These are phyloP conservation scores for Apophysomyces variabilis DNA, from an alignment of 371 early-diverging fungal genomes.

Conservation along the genomic window DNA sequence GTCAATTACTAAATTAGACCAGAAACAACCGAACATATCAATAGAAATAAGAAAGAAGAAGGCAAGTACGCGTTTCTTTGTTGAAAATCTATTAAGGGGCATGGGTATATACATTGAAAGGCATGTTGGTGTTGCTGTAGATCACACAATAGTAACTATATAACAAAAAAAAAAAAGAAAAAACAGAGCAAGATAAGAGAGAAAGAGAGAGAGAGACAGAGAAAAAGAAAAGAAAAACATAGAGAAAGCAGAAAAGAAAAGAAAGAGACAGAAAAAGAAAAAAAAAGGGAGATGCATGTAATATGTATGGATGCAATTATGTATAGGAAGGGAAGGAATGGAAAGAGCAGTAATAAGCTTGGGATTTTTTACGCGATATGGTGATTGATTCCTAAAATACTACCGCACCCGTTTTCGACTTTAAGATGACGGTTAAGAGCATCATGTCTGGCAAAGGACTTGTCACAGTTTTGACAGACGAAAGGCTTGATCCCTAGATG, in stretches of 20 bases:
- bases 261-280: neutral
- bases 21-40: no score
- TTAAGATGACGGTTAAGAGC: slow-evolving; percentile 74
- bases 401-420: slow-evolving; percentile 63
- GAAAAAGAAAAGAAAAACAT: neutral
- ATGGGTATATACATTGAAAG: slow-evolving; percentile 6
- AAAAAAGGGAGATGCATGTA: neutral
- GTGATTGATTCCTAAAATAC: neutral
- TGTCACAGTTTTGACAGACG: slow-evolving; percentile 56
- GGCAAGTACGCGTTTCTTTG: neutral
- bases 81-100: neutral
- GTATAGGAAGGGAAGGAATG: neutral
- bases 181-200: neutral
- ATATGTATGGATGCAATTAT: slow-evolving; percentile 9
- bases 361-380: slow-evolving; percentile 8
- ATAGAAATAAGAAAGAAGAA: neutral
- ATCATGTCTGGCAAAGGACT: slow-evolving; percentile 66
- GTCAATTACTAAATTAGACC: neutral
- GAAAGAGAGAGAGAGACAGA: neutral
- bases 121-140: neutral
- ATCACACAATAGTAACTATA: neutral
- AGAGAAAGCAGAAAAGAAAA: neutral
- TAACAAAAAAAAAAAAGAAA: neutral
- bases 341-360: neutral
- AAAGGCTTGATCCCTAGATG: slow-evolving; percentile 63